phyloP scores from a whole-genome alignment of 148 eudicot species.

The Persicaria maculosa region DNA sequence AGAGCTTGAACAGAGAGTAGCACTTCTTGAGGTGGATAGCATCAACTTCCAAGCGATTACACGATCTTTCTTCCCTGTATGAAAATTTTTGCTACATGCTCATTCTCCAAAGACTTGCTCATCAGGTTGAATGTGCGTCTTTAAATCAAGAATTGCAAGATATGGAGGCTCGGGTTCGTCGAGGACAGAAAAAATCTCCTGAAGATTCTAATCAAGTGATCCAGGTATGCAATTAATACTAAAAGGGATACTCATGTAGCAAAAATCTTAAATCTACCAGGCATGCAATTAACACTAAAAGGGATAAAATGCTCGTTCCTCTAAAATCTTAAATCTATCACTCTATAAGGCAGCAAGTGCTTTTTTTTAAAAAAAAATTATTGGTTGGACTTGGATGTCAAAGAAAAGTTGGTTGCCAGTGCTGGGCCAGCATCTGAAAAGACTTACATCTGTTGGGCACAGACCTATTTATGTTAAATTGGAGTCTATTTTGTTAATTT shows the following conservation, averaged over 20 bases:
- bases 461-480: neutral
- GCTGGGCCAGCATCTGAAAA: neutral
- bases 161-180: constrained; percentile 87
- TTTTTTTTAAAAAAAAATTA: no score
- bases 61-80: neutral
- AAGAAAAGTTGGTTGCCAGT: neutral
- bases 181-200: constrained; percentile 90
- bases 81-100: neutral
- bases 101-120: constrained; percentile 9
- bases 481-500: constrained; percentile 1
- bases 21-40: constrained; percentile 77
- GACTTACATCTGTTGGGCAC: neutral
- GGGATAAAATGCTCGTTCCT: no score
- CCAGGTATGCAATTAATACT: constrained; percentile 43
- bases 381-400: no score
- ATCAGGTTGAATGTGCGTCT: constrained; percentile 86
- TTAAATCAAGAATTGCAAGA: constrained; percentile 97
- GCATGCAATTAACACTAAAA: constrained; percentile 20
- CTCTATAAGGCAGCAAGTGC: no score
- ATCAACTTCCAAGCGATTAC: neutral
- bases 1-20: constrained; percentile 95
- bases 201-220: constrained; percentile 89
- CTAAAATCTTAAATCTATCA: no score
- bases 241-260: neutral
- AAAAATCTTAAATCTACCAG: no score